These are phyloP conservation scores for Talaromyces wortmannii DNA, from an alignment of 495 filamentous ascomycete species.

Conservation along the genomic window DNA sequence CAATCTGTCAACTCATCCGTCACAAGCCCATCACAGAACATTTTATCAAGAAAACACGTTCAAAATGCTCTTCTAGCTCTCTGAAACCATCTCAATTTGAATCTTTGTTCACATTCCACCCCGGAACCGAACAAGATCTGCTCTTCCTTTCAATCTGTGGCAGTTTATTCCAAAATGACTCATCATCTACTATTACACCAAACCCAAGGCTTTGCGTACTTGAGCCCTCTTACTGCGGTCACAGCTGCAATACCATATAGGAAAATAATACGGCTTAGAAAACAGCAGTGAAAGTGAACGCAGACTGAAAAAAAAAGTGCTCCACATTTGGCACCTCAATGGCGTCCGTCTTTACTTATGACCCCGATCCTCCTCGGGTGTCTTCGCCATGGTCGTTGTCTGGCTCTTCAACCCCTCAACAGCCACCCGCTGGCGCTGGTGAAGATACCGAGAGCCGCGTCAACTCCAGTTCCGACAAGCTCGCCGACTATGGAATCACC, in stretches of 20 bases:
- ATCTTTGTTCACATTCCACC: not conserved
- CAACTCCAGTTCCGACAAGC: slow-evolving; percentile 34
- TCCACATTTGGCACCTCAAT: slow-evolving; percentile 32
- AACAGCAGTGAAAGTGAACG: not conserved
- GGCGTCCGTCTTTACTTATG: slow-evolving; percentile 95
- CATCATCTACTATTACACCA: not conserved
- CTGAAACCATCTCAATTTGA: no score
- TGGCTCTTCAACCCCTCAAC: slow-evolving; percentile 33
- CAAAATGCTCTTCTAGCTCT: no score
- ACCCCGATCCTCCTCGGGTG: slow-evolving; percentile 79
- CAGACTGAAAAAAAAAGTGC: not conserved
- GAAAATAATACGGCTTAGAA: not conserved
- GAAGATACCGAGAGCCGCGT: slow-evolving; percentile 17
- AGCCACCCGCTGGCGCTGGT: slow-evolving; percentile 11
- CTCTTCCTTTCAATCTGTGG: not conserved
- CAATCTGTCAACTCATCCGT: no score
- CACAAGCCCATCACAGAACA: no score
- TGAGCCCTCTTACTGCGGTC: not conserved
- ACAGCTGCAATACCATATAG: slow-evolving; percentile 2
- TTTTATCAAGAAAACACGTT: no score
- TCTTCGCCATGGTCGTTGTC: slow-evolving; percentile 79
- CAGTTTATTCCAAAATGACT: slow-evolving; percentile 1
- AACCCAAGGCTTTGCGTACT: slow-evolving; percentile 1
- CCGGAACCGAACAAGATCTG: not conserved
- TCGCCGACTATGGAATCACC: slow-evolving; percentile 65